These are phyloP conservation scores for Pterocarpus macrocarpus DNA, from an alignment of 306 rosid species.

Conservation along the genomic window DNA sequence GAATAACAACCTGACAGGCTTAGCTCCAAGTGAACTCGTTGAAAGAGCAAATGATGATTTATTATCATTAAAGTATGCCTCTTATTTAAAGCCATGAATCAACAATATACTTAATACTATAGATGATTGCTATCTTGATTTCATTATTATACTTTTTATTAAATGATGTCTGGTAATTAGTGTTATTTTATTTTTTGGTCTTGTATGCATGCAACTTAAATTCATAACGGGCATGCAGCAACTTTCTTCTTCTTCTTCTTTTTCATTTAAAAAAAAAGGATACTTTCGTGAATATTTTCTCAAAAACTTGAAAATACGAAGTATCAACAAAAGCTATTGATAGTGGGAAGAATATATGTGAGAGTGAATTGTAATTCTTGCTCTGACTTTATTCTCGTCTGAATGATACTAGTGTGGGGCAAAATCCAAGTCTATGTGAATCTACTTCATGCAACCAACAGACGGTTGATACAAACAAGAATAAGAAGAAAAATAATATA, in stretches of 20 bases:
- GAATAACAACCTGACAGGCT: slow-evolving; percentile 45
- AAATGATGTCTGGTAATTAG: background rate
- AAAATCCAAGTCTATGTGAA: slow-evolving; percentile 49
- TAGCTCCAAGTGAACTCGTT: slow-evolving; percentile 36
- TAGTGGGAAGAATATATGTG: no score
- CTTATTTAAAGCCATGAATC: background rate
- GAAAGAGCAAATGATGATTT: slow-evolving; percentile 31
- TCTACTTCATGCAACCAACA: slow-evolving; percentile 21
- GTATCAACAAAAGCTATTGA: no score
- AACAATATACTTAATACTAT: background rate
- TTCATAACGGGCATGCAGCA: background rate
- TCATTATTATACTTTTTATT: background rate
- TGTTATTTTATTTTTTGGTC: background rate
- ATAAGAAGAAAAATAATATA: slow-evolving; percentile 27
- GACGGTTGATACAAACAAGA: background rate
- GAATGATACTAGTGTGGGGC: slow-evolving; percentile 38
- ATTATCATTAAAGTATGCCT: slow-evolving; percentile 50
- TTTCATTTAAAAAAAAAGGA: no score
- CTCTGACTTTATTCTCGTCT: slow-evolving; percentile 21
- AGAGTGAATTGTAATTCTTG: background rate
- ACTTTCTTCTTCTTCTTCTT: no score
- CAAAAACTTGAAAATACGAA: no score
- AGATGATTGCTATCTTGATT: background rate
- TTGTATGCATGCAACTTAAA: background rate
- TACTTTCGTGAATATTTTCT: no score